Base-by-base conservation (phyloP, 2,329 filamentous ascomycete genomes). In the Cordyceps pruinosa region DNA sequence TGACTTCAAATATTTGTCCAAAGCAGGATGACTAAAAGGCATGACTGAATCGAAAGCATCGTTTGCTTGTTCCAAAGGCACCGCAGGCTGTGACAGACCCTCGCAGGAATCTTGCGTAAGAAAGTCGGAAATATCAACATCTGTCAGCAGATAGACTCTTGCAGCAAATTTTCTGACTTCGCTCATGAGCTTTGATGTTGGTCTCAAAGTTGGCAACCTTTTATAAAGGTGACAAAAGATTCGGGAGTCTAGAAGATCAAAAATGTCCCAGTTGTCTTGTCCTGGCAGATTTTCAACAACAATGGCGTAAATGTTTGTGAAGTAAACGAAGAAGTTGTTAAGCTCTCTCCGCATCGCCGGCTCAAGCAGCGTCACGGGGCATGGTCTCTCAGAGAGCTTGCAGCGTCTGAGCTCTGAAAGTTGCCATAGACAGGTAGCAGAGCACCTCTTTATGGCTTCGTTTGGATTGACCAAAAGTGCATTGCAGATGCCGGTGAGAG, bases 21-120 rank as follows among this genome's bases (percentile, higher is more conserved):
- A 66, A 5, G 75, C 66, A 0, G 73, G 70, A 42, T 81, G 77
- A 2, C 65, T 74, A 61, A 82, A 83, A 0, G 75, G 66, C 0
- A 81, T 66, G 5, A 80, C 71, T 8, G 62, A 56, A 5, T 66
- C 19, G 5, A 28, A 7, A 8, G 8, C 6, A n/a, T 50, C 12
- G 12, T 26, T n/a, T 10, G 10, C 10, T 23, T 17, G 21, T 9
- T 30, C 19, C 35, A 23, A 9, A n/a, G 17, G 1, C 13, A 17
- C 7, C 34, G 19, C 25, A 26, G 30, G 15, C 13, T 23, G 34
- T 17, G 35, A 15, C 17, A 25, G 23, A n/a, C 25, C 41, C 4
- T 1, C 1, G 25, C n/a, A 12, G 13, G 26, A 25, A 7, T 8
- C 37, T 12, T 50, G 15, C 8, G 54, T 46, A 17, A 50, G 37